Conservation (phyloP, 768 basidiomycete genomes). For the Lepiota brunneoincarnata region DNA sequence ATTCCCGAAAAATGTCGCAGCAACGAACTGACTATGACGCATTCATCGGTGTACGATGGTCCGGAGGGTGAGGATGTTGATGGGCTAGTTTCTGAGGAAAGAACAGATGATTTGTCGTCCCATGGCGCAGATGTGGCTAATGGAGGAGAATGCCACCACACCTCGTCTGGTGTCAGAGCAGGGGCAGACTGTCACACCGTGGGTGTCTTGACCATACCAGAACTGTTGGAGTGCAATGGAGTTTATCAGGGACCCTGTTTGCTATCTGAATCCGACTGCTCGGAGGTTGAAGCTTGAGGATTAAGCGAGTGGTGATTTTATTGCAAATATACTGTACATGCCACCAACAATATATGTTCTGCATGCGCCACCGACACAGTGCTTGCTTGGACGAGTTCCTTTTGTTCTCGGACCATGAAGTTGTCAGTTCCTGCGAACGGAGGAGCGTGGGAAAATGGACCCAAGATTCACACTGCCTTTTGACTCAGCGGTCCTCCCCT, state of each 20-base stretch:
- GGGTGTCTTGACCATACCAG: slow-evolving; percentile 15
- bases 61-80: too few species aligned
- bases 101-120: neutral
- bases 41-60: too few species aligned
- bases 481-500: slow-evolving; percentile 28
- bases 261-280: slow-evolving; percentile 21
- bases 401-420: neutral
- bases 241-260: slow-evolving; percentile 31
- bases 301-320: neutral
- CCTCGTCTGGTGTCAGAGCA: neutral
- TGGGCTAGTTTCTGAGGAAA: too few species aligned
- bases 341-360: neutral
- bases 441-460: slow-evolving; percentile 22
- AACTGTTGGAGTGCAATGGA: slow-evolving; percentile 27
- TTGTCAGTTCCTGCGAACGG: slow-evolving; percentile 1
- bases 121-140: neutral
- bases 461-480: slow-evolving; percentile 21
- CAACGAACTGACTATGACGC: too few species aligned
- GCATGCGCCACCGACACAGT: neutral
- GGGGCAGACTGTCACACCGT: neutral
- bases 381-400: neutral
- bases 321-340: neutral
- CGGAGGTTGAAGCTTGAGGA: slow-evolving; percentile 11
- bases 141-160: neutral
- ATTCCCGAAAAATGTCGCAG: too few species aligned